Evolutionary conservation across 495 filamentous ascomycete genomes (phyloP).

Genomic region (Talaromyces adpressus): DNA sequence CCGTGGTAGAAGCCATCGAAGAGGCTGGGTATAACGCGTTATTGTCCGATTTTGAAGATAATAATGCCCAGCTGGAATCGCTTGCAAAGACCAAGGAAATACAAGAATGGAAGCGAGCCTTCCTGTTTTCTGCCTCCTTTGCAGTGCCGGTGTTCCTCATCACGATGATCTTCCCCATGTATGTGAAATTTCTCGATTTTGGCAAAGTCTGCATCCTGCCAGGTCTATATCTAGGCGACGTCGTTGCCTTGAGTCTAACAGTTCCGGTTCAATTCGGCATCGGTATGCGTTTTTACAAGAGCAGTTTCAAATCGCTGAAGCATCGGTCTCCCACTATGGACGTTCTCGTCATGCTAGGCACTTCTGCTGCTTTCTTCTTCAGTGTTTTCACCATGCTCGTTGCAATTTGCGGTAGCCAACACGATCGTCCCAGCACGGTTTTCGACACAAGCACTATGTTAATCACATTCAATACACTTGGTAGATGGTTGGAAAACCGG

Average conservation of each 20-base stretch:
- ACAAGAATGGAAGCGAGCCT: constrained; percentile 79
- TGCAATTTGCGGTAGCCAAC: constrained; percentile 60
- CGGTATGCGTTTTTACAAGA: constrained; percentile 84
- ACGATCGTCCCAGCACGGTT: constrained; percentile 73
- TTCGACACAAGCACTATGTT: constrained; percentile 99
- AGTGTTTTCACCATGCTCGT: constrained; percentile 84
- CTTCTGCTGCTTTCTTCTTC: constrained; percentile 97
- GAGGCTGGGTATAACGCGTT: constrained; percentile 77
- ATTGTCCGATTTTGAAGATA: constrained; percentile 85
- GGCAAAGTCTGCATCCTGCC: constrained; percentile 56
- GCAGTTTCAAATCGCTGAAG: constrained; percentile 82
- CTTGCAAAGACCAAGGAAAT: constrained; percentile 95
- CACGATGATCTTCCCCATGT: constrained; percentile 87
- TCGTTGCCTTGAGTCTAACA: constrained; percentile 75
- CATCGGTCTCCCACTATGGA: constrained; percentile 96
- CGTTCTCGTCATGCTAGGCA: constrained; percentile 88
- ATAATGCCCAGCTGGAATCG: constrained; percentile 93
- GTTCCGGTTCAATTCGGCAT: constrained; percentile 96
- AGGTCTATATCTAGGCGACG: constrained; percentile 81
- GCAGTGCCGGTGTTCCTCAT: constrained; percentile 89
- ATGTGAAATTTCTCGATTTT: constrained; percentile 62
- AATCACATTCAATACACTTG: constrained; percentile 90
- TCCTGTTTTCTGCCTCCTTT: constrained; percentile 66
- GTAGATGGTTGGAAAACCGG: constrained; percentile 86
- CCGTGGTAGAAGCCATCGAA: constrained; percentile 78